phyloP scores from a whole-genome alignment of 2,329 filamentous ascomycete species.

The Diaporthe australafricana region DNA sequence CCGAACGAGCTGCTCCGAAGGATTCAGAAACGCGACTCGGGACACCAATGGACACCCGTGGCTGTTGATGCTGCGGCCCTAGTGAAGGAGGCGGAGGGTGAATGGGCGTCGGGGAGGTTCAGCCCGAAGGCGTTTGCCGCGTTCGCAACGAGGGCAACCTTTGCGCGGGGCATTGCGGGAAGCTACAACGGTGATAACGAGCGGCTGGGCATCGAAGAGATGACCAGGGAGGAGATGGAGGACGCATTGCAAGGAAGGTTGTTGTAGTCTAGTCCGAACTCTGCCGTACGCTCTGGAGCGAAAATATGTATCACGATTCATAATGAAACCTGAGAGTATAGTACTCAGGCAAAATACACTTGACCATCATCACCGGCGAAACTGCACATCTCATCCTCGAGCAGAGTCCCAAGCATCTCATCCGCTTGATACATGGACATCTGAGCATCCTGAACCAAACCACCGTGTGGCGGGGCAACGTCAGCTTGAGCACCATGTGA shows the following conservation, averaged over 20 bases:
- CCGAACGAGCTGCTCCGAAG: conserved; percentile 16
- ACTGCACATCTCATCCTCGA: conserved; percentile 12
- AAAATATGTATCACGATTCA: no score
- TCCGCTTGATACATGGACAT: background rate
- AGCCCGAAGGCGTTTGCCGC: conserved; percentile 45
- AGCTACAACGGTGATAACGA: conserved; percentile 48
- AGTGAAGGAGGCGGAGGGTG: conserved; percentile 28
- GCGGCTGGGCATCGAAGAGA: conserved; percentile 49
- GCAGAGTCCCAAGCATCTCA: background rate
- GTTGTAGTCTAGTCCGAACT: background rate
- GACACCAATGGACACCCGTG: background rate
- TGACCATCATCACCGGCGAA: background rate
- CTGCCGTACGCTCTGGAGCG: background rate
- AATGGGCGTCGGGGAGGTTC: conserved; percentile 40
- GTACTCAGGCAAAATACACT: background rate
- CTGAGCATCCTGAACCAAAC: background rate
- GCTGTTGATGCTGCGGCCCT: conserved; percentile 15
- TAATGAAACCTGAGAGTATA: no score
- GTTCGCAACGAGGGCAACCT: background rate
- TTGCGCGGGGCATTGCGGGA: conserved; percentile 37
- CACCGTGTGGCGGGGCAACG: background rate
- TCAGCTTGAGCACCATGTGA: background rate
- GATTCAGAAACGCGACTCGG: background rate
- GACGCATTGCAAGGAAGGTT: conserved; percentile 7
- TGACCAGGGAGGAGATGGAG: conserved; percentile 49